phyloP scores from a whole-genome alignment of 495 filamentous ascomycete genomes.

The Bryoglossum gracile region DNA sequence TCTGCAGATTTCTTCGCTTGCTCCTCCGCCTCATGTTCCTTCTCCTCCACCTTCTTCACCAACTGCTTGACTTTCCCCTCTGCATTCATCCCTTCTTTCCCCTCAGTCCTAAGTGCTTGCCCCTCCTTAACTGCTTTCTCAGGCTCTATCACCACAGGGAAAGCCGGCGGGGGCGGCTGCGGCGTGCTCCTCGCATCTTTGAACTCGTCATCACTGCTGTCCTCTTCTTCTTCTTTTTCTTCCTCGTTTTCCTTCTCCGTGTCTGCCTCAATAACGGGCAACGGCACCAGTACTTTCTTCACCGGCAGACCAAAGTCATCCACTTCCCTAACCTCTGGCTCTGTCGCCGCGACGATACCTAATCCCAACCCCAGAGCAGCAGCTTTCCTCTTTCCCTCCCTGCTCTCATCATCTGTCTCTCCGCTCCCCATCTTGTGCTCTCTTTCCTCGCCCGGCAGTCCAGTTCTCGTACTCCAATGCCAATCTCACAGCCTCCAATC shows the following conservation, averaged over 20 bases:
- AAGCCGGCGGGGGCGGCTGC: slow-evolving; percentile 20
- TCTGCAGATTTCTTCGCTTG: too few species aligned
- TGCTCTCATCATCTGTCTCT: slow-evolving; percentile 10
- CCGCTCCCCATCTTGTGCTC: too few species aligned
- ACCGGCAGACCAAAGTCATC: slow-evolving; percentile 53
- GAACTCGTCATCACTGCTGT: slow-evolving; percentile 31
- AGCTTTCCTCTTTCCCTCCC: neutral
- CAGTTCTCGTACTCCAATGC: too few species aligned
- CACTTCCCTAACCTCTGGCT: slow-evolving; percentile 33
- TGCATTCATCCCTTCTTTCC: too few species aligned
- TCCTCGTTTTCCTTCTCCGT: slow-evolving; percentile 13
- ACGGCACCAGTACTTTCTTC: slow-evolving; percentile 25
- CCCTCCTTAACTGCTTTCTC: slow-evolving; percentile 1
- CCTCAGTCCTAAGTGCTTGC: too few species aligned
- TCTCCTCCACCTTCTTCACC: neutral
- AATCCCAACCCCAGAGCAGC: neutral
- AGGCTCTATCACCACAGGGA: slow-evolving; percentile 1
- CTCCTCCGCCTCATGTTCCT: neutral
- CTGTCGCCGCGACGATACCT: too few species aligned
- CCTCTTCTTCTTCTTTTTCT: slow-evolving; percentile 2
- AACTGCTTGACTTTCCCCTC: too few species aligned
- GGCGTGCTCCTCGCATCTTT: slow-evolving; percentile 35
- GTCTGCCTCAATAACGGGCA: slow-evolving; percentile 10
- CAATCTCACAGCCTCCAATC: too few species aligned
- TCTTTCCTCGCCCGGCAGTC: too few species aligned